Base-by-base conservation (phyloP, 2,329 filamentous ascomycete genomes). In the Curvularia sp. region DNA sequence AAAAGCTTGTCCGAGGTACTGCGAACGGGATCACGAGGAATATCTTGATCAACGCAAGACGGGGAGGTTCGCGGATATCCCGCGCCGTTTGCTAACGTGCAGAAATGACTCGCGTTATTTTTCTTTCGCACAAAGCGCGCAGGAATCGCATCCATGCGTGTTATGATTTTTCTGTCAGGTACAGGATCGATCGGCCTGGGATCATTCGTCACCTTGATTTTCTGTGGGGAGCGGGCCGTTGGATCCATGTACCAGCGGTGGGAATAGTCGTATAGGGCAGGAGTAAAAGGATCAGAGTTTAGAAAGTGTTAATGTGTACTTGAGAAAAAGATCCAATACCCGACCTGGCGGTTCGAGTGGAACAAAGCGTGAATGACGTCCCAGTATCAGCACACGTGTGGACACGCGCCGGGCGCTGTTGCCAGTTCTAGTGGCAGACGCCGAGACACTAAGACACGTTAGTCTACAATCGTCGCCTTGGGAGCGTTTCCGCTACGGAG, bases 361-460 rank as follows among this genome's bases (percentile, higher is more conserved):
- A 50, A 39, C 13, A 20, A 26, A 33, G 44, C 33, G 20, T 61
- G 62, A 65, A 70, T 68, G 10, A 59, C 38, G 55, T 41, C 54
- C 39, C 49, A 4, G 41, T 20, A 43, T 56, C 26, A 33, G 47
- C 49, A 55, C 66, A 69, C 65, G 68, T 68, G 66, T 51, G 47
- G 63, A 55, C 39, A 39, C 38, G 31, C 38, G 51, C 55, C 61
- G 61, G 64, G 24, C 54, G 50, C 54, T 39, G 55, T 56, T 70
- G 52, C 66, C 69, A 26, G 35, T 66, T 67, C 20, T 20, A 44
- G 61, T 48, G 22, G 58, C 60, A 55, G 54, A 62, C 61, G 67
- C 66, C 66, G 63, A 69, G 66, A 22, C 53, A 46, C 61, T 58
- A 63, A 55, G 42, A 18, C 22, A n/a, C 5, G 5, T 13, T 15